phyloP scores from a whole-genome alignment of 257 asterid species.

The Gynochthodes officinalis region DNA sequence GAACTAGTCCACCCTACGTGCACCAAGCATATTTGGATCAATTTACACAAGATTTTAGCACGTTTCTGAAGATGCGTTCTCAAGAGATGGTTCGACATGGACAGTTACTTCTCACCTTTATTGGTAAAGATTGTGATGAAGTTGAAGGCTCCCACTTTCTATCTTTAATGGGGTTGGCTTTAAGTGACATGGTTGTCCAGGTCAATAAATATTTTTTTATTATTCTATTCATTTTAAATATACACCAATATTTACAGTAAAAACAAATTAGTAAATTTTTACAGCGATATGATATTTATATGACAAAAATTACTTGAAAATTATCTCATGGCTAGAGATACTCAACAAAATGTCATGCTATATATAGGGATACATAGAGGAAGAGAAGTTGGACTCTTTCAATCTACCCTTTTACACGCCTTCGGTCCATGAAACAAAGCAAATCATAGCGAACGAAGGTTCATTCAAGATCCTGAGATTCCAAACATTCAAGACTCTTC shows the following conservation, averaged over 20 bases:
- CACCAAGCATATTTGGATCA: not conserved
- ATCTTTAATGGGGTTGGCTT: not conserved
- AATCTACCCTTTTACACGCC: not conserved
- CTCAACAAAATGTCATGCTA: no score
- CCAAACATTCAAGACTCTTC: not conserved
- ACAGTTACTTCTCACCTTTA: not conserved
- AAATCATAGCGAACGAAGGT: not conserved
- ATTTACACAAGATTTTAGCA: not conserved
- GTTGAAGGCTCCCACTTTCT: not conserved
- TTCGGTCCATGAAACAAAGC: not conserved
- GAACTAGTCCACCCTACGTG: not conserved
- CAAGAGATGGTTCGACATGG: not conserved
- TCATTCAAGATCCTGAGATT: not conserved
- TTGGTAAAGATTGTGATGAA: not conserved
- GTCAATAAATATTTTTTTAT: not conserved
- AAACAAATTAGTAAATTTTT: no score
- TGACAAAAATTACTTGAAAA: no score
- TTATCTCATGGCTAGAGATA: no score
- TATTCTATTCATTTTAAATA: no score
- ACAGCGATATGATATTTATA: no score
- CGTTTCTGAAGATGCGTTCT: constrained; percentile 1
- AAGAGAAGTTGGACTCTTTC: not conserved
- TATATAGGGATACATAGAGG: not conserved
- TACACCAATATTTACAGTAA: no score
- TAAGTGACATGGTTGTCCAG: not conserved